Base-by-base conservation (phyloP, 306 rosid species). In the Potentilla sterilis region DNA sequence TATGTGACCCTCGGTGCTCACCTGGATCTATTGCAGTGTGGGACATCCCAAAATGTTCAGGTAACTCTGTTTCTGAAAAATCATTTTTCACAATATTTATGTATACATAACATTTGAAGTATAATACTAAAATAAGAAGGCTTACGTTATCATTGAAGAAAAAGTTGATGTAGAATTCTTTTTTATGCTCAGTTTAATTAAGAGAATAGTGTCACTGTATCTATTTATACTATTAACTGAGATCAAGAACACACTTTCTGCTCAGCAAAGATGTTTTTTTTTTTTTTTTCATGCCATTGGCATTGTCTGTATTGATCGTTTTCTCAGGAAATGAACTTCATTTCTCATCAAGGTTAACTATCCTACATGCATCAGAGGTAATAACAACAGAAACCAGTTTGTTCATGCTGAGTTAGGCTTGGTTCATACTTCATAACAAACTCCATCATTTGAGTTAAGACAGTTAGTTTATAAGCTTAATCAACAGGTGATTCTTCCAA, bases 1-100 rank as follows among this genome's bases (percentile, higher is more conserved):
- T 82, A 19, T 82, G 82, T 52, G 82, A 78, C 63, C 80, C 77
- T 49, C 74, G 74, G 19, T 78, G 85, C 69, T 69, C 82, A 24
- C 82, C 77, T 28, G 14, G 69, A 43, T 78, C 82, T 10, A 74
- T 82, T 52, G 82, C 85, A 40, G 79, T 82, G 41, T 82, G 85
- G 85, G 85, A 82, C 55, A 82, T 73, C 69, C 79, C 85, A 22
- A 82, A 82, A 73, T 82, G 85, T 61, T 82, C 85, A 73, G 82
- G 85, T 77, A 66, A 61, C 47, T 74, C 9, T 43, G 15, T 65
- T 65, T 38, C 67, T 6, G 19, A 42, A 43, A 28, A 10, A 28
- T 43, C 68, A 58, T 28, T 18, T 41, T 18, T 55, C 15, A 4
- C 67, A 38, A 6, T 43, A 12, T 28, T 35, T 5, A 5, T 51